Percentiles rank a stretch among this genome's conserved stretches.
These are phyloP conservation scores for Chlorella variabilis DNA, from an alignment of 163 green algal species.

Conservation along the genomic window DNA sequence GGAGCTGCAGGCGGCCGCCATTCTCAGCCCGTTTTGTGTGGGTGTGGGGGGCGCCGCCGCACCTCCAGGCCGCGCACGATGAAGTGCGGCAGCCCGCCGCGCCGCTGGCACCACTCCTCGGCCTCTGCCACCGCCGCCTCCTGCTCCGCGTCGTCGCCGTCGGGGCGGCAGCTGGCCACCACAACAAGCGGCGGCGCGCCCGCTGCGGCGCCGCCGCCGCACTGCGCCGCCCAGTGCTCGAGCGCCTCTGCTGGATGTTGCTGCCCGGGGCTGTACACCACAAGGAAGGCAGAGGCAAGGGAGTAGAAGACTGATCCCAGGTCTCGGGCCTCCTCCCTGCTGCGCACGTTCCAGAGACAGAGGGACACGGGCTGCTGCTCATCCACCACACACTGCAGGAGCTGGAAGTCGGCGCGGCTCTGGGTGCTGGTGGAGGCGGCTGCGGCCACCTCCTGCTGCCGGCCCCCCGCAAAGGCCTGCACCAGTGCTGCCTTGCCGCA, in stretches of 20 bases:
- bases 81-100: background rate
- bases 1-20: too few species aligned
- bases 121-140: background rate
- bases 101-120: background rate
- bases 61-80: background rate
- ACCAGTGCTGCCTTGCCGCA: background rate
- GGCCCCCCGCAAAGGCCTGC: background rate
- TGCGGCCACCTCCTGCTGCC: background rate
- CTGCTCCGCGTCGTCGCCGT: background rate
- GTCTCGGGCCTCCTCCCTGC: background rate
- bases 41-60: too few species aligned
- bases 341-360: background rate
- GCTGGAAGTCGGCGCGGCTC: background rate
- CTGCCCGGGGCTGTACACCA: background rate
- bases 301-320: constrained; percentile 1
- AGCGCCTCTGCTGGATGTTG: background rate
- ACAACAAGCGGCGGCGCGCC: background rate
- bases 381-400: background rate
- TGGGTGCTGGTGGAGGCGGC: background rate
- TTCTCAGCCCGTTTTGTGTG: too few species aligned
- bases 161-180: background rate
- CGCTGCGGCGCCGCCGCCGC: background rate
- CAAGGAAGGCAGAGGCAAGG: background rate
- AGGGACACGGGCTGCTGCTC: background rate
- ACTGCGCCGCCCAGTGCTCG: background rate